Evolutionary conservation across 106 monocot species (phyloP).

Genomic region (Dioscorea alata): DNA sequence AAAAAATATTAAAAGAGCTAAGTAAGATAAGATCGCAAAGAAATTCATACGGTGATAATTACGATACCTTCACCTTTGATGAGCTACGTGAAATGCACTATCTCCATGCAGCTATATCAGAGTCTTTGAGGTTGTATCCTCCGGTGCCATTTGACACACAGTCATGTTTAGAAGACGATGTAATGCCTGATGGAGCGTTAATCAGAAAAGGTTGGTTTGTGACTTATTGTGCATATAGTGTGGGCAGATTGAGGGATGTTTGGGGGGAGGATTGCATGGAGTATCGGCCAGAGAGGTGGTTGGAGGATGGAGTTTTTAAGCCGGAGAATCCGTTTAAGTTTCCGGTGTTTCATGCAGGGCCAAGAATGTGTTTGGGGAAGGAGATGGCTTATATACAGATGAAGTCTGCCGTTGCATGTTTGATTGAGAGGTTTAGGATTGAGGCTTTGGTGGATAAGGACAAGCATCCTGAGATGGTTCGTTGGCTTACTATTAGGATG

Average conservation of each 20-base stretch:
- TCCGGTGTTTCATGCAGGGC: conserved; percentile 17
- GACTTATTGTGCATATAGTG: conserved; percentile 1
- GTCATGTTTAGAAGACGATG: conserved; percentile 2
- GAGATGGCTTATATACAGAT: conserved; percentile 26
- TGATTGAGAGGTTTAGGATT: conserved; percentile 20
- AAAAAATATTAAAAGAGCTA: conserved; percentile 13
- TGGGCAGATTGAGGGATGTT: conserved; percentile 7
- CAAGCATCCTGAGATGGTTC: conserved; percentile 15
- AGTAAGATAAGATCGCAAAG: background rate
- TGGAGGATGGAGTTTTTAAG: conserved; percentile 1
- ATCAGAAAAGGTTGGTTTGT: conserved; percentile 5
- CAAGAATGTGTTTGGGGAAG: conserved; percentile 25
- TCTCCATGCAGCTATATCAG: conserved; percentile 12
- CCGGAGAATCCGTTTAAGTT: conserved; percentile 5
- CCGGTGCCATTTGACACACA: conserved; percentile 4
- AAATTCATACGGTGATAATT: background rate
- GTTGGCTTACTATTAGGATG: conserved; percentile 28
- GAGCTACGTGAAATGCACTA: conserved; percentile 13
- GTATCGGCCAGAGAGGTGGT: conserved; percentile 10
- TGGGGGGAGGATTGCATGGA: conserved; percentile 13
- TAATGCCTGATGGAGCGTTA: conserved; percentile 4
- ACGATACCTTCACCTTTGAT: background rate
- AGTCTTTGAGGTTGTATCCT: conserved; percentile 8
- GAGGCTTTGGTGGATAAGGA: conserved; percentile 13
- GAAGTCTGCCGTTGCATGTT: conserved; percentile 24